Conservation (phyloP, 495 filamentous ascomycete genomes). For the Penicillium verhagenii region DNA sequence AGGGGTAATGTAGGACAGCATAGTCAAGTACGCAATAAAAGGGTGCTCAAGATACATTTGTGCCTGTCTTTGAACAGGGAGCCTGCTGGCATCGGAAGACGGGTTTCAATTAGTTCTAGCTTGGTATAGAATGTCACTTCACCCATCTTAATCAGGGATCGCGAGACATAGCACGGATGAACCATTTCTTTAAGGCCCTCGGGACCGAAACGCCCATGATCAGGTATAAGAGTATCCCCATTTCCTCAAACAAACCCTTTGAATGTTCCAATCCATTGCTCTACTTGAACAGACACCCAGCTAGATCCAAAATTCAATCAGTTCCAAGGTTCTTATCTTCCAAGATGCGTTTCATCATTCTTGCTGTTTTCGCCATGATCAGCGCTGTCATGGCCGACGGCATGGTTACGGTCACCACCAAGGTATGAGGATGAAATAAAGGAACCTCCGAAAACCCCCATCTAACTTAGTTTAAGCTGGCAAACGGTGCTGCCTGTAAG, state of each 20-base stretch:
- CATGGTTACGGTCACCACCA: neutral
- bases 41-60: neutral
- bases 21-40: neutral
- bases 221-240: too few species aligned
- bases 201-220: neutral
- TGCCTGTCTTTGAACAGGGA: neutral
- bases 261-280: too few species aligned
- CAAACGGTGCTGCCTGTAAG: neutral
- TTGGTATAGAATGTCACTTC: neutral
- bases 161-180: neutral
- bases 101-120: neutral
- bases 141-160: neutral
- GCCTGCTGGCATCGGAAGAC: neutral
- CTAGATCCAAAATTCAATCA: neutral
- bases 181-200: neutral
- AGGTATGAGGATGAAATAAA: neutral
- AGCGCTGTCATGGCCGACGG: neutral
- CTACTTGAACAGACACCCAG: neutral
- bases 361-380: neutral
- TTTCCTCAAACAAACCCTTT: too few species aligned
- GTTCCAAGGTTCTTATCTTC: neutral
- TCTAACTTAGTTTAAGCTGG: neutral
- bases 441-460: neutral
- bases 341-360: conserved; percentile 2
- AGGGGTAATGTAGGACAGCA: neutral